Evolutionary conservation across 805 yeast genomes (phyloP).

Genomic region (Lachancea nothofagi): DNA sequence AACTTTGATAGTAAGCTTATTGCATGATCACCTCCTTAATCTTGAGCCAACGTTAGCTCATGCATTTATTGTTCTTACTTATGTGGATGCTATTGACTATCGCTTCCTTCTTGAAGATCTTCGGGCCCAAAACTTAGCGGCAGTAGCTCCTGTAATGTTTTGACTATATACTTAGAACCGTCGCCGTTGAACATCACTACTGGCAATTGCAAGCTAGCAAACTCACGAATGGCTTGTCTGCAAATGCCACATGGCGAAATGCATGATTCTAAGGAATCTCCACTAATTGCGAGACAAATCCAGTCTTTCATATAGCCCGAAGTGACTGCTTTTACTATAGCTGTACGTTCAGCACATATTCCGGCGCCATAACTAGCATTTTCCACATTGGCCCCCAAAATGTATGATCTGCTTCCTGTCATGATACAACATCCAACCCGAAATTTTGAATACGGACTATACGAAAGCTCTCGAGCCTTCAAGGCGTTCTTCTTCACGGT

Average conservation of each 20-base stretch:
- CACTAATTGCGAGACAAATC: conserved; percentile 25
- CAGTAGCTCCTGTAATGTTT: conserved; percentile 55
- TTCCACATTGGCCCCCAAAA: conserved; percentile 84
- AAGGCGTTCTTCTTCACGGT: conserved; percentile 28
- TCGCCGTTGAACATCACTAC: conserved; percentile 62
- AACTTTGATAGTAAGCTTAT: too few relatives aligned
- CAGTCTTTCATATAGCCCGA: conserved; percentile 22
- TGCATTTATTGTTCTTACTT: too few relatives aligned
- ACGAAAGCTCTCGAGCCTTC: conserved; percentile 39
- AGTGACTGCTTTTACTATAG: conserved; percentile 52
- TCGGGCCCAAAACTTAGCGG: conserved; percentile 90
- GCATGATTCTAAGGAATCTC: conserved; percentile 39
- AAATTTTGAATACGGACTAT: conserved; percentile 45
- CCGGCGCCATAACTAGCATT: conserved; percentile 85
- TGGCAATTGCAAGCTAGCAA: conserved; percentile 47
- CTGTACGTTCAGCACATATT: conserved; percentile 72
- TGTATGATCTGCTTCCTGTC: conserved; percentile 42
- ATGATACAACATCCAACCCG: conserved; percentile 75
- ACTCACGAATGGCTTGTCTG: conserved; percentile 84
- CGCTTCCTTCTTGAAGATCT: conserved; percentile 32
- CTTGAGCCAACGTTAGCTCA: too few relatives aligned
- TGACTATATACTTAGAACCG: conserved; percentile 42
- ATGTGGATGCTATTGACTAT: neutral
- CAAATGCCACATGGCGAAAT: conserved; percentile 94
- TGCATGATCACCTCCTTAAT: too few relatives aligned